Base-by-base conservation (phyloP, 768 basidiomycete species). In the Mycena belliarum region DNA sequence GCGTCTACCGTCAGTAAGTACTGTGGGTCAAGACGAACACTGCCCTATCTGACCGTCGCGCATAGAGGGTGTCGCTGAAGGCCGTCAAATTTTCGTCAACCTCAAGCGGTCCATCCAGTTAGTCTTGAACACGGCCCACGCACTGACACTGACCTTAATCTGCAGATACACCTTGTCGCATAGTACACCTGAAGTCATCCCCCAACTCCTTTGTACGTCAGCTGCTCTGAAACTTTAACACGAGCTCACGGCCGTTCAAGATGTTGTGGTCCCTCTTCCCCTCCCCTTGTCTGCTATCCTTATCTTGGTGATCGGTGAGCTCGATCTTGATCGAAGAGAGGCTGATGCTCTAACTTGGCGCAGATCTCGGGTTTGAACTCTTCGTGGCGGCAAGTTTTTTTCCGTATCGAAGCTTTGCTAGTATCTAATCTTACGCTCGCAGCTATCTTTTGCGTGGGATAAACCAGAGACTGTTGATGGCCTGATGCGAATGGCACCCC, bases 381-480 rank as follows among this genome's bases (percentile, higher is more conserved):
- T 81, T 82, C 37, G 80, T 85, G 52, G 87, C 85, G 56, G 85
- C 86, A 72, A 63, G 83, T 66, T n/a, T 24, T 15, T 26, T 57
- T 50, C 4, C 33, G 20, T 3, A 6, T 44, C 15, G 33, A 33
- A 26, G 25, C 35, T 21, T 15, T 18, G 14, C 33, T 18, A 20
- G 23, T 21, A 5, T 28, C 48, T 41, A 56, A 28, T 48, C 9
- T 32, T 24, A 25, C 48, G 16, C 28, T 3, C 6, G 18, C 57
- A 85, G 83, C 75, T 88, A 15, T 85, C 86, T 2, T 88, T 88
- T 56, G 87, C 87, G 0, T 88, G 87, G 87, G 87, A 88, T 67
- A 75, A 83, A 59, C 84, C 87, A 0, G 86, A 88, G 69, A 84
- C 84, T 0, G 64, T 69, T 29, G 86, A 87, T 63, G 85, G 85